Percentiles rank a stretch among this genome's conserved stretches.
These are phyloP conservation scores for Starmerella asiatica DNA, from an alignment of 805 yeast genomes.

Conservation along the genomic window DNA sequence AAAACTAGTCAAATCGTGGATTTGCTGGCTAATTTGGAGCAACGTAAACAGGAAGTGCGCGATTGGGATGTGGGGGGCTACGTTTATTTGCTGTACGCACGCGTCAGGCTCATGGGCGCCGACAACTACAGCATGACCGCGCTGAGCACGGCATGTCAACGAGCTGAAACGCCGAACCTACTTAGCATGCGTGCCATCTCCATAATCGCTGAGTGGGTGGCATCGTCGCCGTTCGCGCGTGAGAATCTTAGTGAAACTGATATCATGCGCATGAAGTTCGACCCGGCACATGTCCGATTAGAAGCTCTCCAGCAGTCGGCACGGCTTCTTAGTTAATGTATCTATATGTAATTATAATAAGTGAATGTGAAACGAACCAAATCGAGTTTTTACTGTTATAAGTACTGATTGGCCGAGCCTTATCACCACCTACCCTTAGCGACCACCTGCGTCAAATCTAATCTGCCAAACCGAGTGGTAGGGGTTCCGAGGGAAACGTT, in stretches of 20 bases:
- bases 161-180: slow-evolving; percentile 10
- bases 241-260: not conserved
- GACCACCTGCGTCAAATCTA: too few species aligned
- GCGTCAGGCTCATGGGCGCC: not conserved
- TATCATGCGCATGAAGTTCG: slow-evolving; percentile 16
- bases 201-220: slow-evolving; percentile 23
- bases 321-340: not conserved
- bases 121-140: not conserved
- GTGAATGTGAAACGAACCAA: too few species aligned
- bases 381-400: not conserved
- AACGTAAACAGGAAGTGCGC: slow-evolving; percentile 9
- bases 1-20: slow-evolving; percentile 19
- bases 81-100: slow-evolving; percentile 27
- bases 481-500: too few species aligned
- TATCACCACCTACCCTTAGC: too few species aligned
- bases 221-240: slow-evolving; percentile 11
- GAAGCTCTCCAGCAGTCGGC: slow-evolving; percentile 16
- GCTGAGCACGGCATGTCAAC: slow-evolving; percentile 6
- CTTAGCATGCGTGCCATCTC: slow-evolving; percentile 21
- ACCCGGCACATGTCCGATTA: slow-evolving; percentile 12
- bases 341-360: not conserved
- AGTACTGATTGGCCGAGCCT: not conserved
- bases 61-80: slow-evolving; percentile 28
- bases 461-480: too few species aligned
- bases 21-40: slow-evolving; percentile 21